Evolutionary conservation across 1,284 basidiomycete genomes (phyloP).

Genomic region (Hypsizygus ulmarius): DNA sequence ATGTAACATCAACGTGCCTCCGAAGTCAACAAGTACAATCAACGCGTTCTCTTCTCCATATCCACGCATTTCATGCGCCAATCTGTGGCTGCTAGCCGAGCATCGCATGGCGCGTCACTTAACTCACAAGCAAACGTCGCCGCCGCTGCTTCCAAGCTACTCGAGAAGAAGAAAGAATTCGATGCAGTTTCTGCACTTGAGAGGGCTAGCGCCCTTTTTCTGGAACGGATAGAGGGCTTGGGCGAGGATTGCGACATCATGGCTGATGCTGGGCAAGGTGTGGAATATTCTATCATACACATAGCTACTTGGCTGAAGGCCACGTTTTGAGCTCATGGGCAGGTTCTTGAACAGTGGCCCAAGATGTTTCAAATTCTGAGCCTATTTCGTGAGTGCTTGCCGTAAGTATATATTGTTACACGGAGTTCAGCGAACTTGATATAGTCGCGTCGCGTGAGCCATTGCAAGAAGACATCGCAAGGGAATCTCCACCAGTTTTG

Average conservation of each 20-base stretch:
- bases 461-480: conserved; percentile 22
- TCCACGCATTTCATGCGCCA: conserved; percentile 43
- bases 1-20: neutral
- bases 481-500: conserved; percentile 27
- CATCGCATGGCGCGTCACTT: conserved; percentile 41
- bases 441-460: conserved; percentile 48
- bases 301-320: conserved; percentile 9
- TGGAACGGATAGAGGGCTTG: conserved; percentile 64
- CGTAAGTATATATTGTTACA: neutral
- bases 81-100: conserved; percentile 50
- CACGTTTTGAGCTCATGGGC: conserved; percentile 57
- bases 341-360: conserved; percentile 77
- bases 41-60: conserved; percentile 13
- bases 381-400: conserved; percentile 53
- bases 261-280: conserved; percentile 71
- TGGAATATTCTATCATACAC: neutral
- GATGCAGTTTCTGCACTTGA: conserved; percentile 74
- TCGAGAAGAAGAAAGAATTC: conserved; percentile 77
- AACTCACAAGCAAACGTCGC: conserved; percentile 43
- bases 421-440: neutral
- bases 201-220: conserved; percentile 56
- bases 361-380: conserved; percentile 75
- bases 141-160: conserved; percentile 50
- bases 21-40: conserved; percentile 15
- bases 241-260: conserved; percentile 71